Base-by-base conservation (phyloP, 2,329 filamentous ascomycete species). In the Cytospora leucostoma region DNA sequence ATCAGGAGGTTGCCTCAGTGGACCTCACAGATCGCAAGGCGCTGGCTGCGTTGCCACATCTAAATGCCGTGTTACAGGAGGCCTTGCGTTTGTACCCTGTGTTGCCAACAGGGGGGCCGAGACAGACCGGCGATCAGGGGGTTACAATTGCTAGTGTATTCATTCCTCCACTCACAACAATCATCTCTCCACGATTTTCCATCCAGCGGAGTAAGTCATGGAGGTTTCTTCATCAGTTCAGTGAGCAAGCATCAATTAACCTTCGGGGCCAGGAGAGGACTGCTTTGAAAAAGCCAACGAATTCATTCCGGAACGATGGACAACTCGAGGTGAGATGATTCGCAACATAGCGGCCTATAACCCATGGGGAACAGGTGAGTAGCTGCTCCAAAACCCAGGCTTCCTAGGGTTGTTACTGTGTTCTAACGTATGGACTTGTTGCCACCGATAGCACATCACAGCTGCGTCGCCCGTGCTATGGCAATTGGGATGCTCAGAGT, bases 231-330 rank as follows among this genome's bases (percentile, higher is more conserved):
- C 34, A 44, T 37, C 27, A 37, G 33, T 11, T 44, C 19, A 47
- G 19, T 33, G 32, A 12, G 27, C 27, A 33, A 15, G 34, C 11
- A 52, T 34, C n/a, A n/a, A 32, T 44, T 38, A 13, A 13, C 15
- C n/a, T 5, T 5, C 11, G 15, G 10, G 34, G 6, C 8, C n/a
- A 52, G 71, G 67, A 33, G 73, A 65, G 38, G 69, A 72, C 50
- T 70, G 68, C 32, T 76, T 75, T 62, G 71, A 67, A 44, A 55
- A 58, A 1, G 67, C 70, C 10, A 62, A 67, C 1, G 72, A 75
- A 33, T 78, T 77, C 58, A 70, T 78, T 7, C 76, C 76, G 1
- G 75, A 78, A 59, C 69, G 76, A 35, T 78, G 75, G 74, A 75
- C 71, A 2, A 69, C 69, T 3, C 66, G 62, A 15, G 70, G 70